Percentiles rank a stretch among this genome's conserved stretches.
Evolutionary conservation across 306 rosid species (phyloP).

Genomic region (Glycine tomentella): DNA sequence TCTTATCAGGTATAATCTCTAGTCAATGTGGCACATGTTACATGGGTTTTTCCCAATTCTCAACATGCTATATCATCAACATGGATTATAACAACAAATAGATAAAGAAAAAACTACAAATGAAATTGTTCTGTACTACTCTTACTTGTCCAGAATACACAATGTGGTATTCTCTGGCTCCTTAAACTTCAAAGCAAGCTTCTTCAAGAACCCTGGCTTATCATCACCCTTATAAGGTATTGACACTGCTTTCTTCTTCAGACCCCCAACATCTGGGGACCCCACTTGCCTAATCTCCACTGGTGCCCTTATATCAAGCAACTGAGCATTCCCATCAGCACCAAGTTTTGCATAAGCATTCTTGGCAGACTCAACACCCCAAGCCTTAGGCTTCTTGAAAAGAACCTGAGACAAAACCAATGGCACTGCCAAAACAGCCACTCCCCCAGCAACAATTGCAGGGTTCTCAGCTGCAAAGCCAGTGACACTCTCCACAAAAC

Average conservation of each 20-base stretch:
- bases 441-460: slow-evolving; percentile 73
- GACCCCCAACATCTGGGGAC: slow-evolving; percentile 70
- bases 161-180: slow-evolving; percentile 88
- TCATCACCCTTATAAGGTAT: slow-evolving; percentile 76
- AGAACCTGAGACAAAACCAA: slow-evolving; percentile 73
- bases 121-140: slow-evolving; percentile 25
- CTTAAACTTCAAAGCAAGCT: slow-evolving; percentile 81
- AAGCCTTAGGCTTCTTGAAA: slow-evolving; percentile 75
- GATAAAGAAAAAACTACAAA: background rate
- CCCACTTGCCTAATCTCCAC: slow-evolving; percentile 78
- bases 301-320: slow-evolving; percentile 83
- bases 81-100: background rate
- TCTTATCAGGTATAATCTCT: background rate
- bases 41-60: background rate
- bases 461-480: slow-evolving; percentile 79
- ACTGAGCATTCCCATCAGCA: slow-evolving; percentile 72
- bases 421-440: slow-evolving; percentile 77
- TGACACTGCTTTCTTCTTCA: slow-evolving; percentile 77
- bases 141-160: slow-evolving; percentile 97
- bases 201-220: slow-evolving; percentile 88
- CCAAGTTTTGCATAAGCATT: slow-evolving; percentile 83
- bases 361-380: slow-evolving; percentile 89
- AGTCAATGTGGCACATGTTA: background rate
- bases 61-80: background rate
- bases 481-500: slow-evolving; percentile 59